Evolutionary conservation across 1,284 basidiomycete species (phyloP).

Genomic region (Hypsizygus ulmarius): DNA sequence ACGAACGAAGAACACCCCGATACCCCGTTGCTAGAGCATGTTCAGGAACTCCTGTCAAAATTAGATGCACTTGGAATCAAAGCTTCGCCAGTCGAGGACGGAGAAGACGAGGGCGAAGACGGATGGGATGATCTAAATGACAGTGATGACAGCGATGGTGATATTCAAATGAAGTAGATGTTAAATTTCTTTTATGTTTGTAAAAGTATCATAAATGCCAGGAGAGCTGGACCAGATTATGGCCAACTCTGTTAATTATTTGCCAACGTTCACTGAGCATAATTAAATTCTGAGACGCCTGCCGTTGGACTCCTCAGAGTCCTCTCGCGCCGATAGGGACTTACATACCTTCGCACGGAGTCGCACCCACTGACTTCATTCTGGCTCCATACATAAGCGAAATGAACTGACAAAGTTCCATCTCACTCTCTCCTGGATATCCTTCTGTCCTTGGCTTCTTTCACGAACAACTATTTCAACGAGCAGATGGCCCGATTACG

Average conservation of each 20-base stretch:
- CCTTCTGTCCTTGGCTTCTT: slow-evolving; percentile 5
- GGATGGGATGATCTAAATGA: slow-evolving; percentile 60
- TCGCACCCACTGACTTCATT: slow-evolving; percentile 2
- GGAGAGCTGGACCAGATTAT: no score
- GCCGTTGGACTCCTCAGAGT: no score
- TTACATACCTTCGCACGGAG: no score
- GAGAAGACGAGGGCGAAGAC: slow-evolving; percentile 49
- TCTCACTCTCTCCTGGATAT: slow-evolving; percentile 2
- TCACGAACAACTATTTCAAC: slow-evolving; percentile 15
- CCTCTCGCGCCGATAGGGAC: no score
- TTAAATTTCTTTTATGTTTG: slow-evolving; percentile 6
- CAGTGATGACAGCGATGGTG: slow-evolving; percentile 51
- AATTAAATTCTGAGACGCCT: no score
- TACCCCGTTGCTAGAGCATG: slow-evolving; percentile 76
- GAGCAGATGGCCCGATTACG: slow-evolving; percentile 40
- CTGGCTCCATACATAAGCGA: slow-evolving; percentile 10
- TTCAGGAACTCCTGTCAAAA: slow-evolving; percentile 68
- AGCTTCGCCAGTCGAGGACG: slow-evolving; percentile 57
- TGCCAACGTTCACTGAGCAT: no score
- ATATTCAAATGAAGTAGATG: slow-evolving; percentile 59
- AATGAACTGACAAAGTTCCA: slow-evolving; percentile 14
- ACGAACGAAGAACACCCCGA: slow-evolving; percentile 73
- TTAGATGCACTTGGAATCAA: slow-evolving; percentile 70
- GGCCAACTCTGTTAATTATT: no score
- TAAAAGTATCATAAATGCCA: slow-evolving; percentile 3